phyloP scores from a whole-genome alignment of 2,329 filamentous ascomycete species.

The Cladophialophora chaetospira region DNA sequence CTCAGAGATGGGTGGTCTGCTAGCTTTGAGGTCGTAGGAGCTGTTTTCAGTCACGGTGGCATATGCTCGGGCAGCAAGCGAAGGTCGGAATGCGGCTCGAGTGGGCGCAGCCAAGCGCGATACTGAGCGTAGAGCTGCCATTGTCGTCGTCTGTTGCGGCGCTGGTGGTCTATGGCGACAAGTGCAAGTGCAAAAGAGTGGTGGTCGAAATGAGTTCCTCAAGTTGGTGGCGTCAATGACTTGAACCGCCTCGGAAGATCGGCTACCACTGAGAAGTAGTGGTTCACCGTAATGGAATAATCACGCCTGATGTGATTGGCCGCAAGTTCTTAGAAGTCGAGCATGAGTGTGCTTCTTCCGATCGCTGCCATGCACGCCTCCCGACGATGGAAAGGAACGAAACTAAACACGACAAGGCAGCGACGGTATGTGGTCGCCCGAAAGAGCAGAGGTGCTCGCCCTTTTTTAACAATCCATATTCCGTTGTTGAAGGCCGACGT shows the following conservation, averaged over 20 bases:
- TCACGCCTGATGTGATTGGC: too few relatives aligned
- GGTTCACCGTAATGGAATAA: too few relatives aligned
- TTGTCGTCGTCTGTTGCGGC: conserved; percentile 33
- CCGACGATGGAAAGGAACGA: too few relatives aligned
- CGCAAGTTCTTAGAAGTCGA: too few relatives aligned
- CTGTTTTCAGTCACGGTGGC: conserved; percentile 48
- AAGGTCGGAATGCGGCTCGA: conserved; percentile 41
- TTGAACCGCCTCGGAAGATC: conserved; percentile 18
- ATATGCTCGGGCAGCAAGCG: conserved; percentile 46
- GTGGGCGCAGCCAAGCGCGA: conserved; percentile 46
- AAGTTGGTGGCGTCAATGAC: conserved; percentile 18
- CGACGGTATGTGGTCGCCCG: too few relatives aligned
- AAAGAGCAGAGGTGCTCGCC: too few relatives aligned
- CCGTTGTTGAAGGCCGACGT: too few relatives aligned
- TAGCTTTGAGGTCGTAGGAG: conserved; percentile 37
- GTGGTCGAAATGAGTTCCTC: conserved; percentile 5
- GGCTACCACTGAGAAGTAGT: too few relatives aligned
- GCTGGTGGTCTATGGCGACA: not conserved
- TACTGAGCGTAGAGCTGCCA: conserved; percentile 53
- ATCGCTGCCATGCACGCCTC: too few relatives aligned
- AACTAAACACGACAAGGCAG: too few relatives aligned
- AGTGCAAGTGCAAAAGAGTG: not conserved
- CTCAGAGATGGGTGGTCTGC: conserved; percentile 44
- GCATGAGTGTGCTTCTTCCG: not conserved
- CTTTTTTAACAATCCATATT: too few relatives aligned